A percentile compares a stretch with the other conserved stretches of the same genome.
These are phyloP conservation scores for Globisporangium uncinulatum DNA, from an alignment of 352 stramenopile species.

Conservation along the genomic window DNA sequence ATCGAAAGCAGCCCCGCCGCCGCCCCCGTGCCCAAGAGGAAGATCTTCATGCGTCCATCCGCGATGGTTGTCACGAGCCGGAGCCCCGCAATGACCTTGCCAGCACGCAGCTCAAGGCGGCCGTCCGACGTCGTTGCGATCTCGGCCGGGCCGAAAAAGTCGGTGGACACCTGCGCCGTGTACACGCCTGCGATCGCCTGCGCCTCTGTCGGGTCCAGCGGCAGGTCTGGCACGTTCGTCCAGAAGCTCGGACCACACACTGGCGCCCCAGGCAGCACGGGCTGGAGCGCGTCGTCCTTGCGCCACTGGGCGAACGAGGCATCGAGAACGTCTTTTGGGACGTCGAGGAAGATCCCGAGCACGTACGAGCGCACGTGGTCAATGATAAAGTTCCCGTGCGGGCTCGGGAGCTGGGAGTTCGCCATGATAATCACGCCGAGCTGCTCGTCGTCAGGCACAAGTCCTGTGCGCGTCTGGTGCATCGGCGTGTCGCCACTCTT, in stretches of 20 bases:
- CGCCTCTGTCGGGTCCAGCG: conserved; percentile 18
- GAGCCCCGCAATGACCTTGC: neutral
- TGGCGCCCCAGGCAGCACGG: conserved; percentile 24
- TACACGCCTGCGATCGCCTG: conserved; percentile 43
- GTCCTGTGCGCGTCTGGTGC: conserved; percentile 53
- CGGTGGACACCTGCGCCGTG: conserved; percentile 22
- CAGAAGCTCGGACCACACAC: conserved; percentile 39
- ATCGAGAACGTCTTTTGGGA: conserved; percentile 48
- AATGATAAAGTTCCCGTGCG: conserved; percentile 33
- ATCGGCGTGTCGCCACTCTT: conserved; percentile 54
- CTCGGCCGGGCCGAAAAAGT: conserved; percentile 30
- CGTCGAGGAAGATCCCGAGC: conserved; percentile 58
- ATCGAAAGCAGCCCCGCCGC: neutral
- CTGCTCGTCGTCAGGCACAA: conserved; percentile 31
- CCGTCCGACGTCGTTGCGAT: conserved; percentile 11
- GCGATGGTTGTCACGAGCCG: neutral
- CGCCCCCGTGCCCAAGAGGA: neutral
- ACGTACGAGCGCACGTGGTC: conserved; percentile 66
- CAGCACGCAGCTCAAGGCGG: neutral
- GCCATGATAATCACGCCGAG: conserved; percentile 54
- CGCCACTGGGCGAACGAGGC: conserved; percentile 32
- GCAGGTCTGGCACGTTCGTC: conserved; percentile 25
- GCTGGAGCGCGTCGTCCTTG: conserved; percentile 23
- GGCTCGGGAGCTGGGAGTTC: conserved; percentile 40
- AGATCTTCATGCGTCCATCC: neutral